These are phyloP conservation scores for Panicum virgatum DNA, from an alignment of 202 grass and related monocot genomes.

Conservation along the genomic window DNA sequence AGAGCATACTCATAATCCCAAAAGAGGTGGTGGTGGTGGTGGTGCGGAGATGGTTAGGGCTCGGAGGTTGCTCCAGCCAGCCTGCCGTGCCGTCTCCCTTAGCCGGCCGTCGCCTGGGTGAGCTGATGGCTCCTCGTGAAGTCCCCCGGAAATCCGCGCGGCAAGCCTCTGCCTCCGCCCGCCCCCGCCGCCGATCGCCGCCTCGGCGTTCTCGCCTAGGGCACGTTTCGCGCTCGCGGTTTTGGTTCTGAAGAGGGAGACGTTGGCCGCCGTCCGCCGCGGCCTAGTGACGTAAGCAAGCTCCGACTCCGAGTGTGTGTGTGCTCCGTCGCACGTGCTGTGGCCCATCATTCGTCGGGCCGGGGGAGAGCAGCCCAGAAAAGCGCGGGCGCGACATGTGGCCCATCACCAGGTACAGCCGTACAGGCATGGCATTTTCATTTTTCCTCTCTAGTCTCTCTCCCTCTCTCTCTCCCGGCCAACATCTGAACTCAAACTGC, in stretches of 20 bases:
- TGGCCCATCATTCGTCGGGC: background rate
- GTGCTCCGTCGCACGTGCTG: background rate
- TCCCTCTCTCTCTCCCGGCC: no score
- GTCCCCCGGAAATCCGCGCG: background rate
- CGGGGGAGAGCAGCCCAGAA: background rate
- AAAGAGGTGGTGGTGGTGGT: background rate
- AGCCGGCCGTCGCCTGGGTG: background rate
- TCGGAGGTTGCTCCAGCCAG: background rate
- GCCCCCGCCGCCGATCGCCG: background rate
- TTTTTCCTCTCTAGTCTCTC: no score
- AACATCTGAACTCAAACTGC: no score
- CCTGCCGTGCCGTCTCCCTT: background rate
- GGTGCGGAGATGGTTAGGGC: background rate
- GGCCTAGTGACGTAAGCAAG: background rate
- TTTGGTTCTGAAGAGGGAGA: background rate
- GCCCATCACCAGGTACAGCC: no score
- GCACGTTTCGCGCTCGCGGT: background rate
- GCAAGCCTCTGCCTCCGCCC: background rate
- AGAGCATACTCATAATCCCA: background rate
- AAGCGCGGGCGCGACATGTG: background rate
- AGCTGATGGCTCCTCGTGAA: background rate
- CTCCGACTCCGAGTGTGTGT: no score
- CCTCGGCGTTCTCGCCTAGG: background rate
- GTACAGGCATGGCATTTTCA: no score
- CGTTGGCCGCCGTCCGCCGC: background rate